Evolutionary conservation across 371 early-diverging fungal genomes (phyloP).

Genomic region (Circinella umbellata): DNA sequence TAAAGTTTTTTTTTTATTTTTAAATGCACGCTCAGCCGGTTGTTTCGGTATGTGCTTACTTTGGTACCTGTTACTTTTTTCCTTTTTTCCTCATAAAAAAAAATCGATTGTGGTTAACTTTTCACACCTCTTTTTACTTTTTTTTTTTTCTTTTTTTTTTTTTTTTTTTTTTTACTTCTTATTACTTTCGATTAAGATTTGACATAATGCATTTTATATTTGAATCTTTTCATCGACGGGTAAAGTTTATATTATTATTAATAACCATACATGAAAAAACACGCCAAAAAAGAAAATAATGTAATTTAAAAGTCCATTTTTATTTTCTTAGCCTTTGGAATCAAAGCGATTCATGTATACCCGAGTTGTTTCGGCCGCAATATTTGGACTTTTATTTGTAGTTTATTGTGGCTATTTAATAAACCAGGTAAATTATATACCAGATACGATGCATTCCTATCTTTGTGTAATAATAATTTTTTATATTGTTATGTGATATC

Average conservation of each 20-base stretch:
- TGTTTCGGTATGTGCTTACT: not conserved
- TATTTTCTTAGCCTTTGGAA: slow-evolving; percentile 36
- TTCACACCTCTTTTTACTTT: not conserved
- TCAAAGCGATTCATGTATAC: slow-evolving; percentile 30
- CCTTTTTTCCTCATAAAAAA: not conserved
- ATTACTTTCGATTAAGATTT: not conserved
- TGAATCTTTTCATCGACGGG: slow-evolving; percentile 47
- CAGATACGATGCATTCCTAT: too few relatives aligned
- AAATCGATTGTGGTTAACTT: too few relatives aligned
- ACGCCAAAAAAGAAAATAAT: too few relatives aligned
- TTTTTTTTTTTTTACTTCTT: not conserved
- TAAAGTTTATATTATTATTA: slow-evolving; percentile 14
- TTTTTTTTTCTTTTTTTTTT: slow-evolving; percentile 10
- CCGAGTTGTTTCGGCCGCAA: slow-evolving; percentile 32
- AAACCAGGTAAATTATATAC: slow-evolving; percentile 21
- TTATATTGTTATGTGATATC: too few relatives aligned
- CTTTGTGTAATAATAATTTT: too few relatives aligned
- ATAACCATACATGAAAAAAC: too few relatives aligned
- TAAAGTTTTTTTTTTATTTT: not conserved
- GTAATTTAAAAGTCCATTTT: not conserved
- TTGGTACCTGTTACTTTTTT: not conserved
- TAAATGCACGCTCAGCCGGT: not conserved
- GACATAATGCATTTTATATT: slow-evolving; percentile 45
- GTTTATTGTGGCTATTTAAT: slow-evolving; percentile 39
- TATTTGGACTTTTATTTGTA: slow-evolving; percentile 32